These are phyloP conservation scores for Astrephomene gubernaculifera DNA, from an alignment of 139 green algal genomes.

Conservation along the genomic window DNA sequence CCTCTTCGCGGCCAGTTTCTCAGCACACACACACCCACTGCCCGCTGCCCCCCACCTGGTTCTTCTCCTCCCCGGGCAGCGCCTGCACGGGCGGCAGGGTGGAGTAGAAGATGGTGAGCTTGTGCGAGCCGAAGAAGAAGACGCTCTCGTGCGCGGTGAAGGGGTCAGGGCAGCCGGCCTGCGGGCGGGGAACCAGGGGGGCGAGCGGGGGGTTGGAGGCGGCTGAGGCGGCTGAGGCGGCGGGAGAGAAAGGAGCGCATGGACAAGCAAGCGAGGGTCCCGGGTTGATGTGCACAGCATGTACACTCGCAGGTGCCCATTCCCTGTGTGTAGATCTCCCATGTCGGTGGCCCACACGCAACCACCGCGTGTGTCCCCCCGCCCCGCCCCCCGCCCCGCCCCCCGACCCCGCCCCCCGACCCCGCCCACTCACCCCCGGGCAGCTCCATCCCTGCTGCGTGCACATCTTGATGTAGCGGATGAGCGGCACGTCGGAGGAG, in stretches of 20 bases:
- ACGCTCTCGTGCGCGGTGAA: conserved; percentile 42
- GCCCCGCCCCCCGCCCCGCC: background rate
- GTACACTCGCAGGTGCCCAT: no score
- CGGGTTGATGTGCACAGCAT: no score
- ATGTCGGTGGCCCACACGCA: no score
- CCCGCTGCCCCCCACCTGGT: conserved; percentile 44
- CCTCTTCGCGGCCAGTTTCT: no score
- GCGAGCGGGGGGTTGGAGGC: background rate
- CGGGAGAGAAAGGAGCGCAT: background rate
- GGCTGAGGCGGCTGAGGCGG: background rate
- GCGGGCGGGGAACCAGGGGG: background rate
- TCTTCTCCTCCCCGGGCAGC: conserved; percentile 71
- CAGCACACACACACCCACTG: no score
- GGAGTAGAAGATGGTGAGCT: conserved; percentile 49
- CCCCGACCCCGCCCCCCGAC: background rate
- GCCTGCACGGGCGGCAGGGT: conserved; percentile 50
- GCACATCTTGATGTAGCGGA: conserved; percentile 35
- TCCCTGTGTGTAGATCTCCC: no score
- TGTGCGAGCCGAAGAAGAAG: conserved; percentile 35
- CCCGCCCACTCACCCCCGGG: background rate
- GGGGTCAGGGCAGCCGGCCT: conserved; percentile 35
- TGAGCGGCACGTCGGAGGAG: conserved; percentile 45
- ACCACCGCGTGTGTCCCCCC: no score
- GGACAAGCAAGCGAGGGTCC: no score
- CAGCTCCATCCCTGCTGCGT: conserved; percentile 13